Base-by-base conservation (phyloP, 2,329 filamentous ascomycete species). In the Exophiala sideris region DNA sequence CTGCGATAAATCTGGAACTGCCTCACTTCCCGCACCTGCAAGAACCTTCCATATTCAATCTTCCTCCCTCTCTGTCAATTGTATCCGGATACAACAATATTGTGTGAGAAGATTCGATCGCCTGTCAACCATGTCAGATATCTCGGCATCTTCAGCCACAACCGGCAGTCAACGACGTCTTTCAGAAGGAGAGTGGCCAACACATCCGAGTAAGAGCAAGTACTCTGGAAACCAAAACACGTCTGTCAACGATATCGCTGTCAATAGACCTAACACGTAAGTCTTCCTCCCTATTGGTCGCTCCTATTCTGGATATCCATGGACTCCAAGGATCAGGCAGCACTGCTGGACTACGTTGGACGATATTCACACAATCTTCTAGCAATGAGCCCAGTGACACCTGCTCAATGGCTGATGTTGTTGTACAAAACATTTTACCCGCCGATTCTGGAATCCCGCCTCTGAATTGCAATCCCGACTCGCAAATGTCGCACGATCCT, bases 131-230 rank as follows among this genome's bases (percentile, higher is more conserved):
- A 54, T 54, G 51, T 54, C 45, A 24, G 38, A 48, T 16, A 40
- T 32, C 4, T 34, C 45, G 8, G 12, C 39, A 29, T 29, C 24
- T 29, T 29, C 24, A 29, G 5, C 24, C 24, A 29, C 24, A 8
- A 29, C 24, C 24, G 24, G 24, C 24, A 8, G 24, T 29, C 24
- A 5, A 29, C 24, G 24, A 29, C 24, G 24, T 29, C 24, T 29
- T 8, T 29, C 24, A 16, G 24, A 39, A 11, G 34, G 40, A 44
- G 9, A 32, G 6, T 57, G 54, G 54, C 34, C 40, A 3, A 10
- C 48, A 2, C 54, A 54, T 33, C 55, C 55, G 20, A 58, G 49
- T 21, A 51, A 52, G 32, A 39, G 20, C 9, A 39, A 50, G 35
- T 38, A 52, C 38, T 12, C 32, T 38, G 47, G 36, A 14, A 38